Evolutionary conservation across 1,284 basidiomycete species (phyloP).

Genomic region (Schizophyllum amplum): DNA sequence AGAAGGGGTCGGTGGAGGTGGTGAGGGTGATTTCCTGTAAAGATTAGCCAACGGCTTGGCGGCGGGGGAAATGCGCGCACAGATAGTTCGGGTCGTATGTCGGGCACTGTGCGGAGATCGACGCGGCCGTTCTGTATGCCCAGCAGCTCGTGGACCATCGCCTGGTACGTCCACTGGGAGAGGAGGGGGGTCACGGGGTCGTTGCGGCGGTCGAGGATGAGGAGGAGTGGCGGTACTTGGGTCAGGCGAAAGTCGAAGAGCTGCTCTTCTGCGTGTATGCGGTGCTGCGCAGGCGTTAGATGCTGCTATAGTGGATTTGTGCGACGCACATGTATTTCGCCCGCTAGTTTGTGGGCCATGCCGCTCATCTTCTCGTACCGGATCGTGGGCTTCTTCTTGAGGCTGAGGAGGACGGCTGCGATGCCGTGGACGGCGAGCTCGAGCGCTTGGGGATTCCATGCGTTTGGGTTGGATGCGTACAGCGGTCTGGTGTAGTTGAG

Average conservation of each 20-base stretch:
- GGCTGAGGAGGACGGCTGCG: conserved; percentile 81
- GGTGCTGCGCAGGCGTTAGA: conserved; percentile 40
- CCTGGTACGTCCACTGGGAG: conserved; percentile 99
- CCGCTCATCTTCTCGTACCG: conserved; percentile 92
- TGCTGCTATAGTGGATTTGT: conserved; percentile 38
- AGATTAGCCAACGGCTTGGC: not conserved
- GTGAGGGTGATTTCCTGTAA: conserved; percentile 90
- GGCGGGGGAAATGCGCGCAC: conserved; percentile 33
- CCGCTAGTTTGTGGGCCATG: conserved; percentile 86
- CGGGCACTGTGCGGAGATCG: conserved; percentile 77
- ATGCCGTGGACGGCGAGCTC: conserved; percentile 78
- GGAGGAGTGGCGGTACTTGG: conserved; percentile 65
- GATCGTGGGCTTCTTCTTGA: conserved; percentile 94
- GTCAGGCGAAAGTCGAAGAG: conserved; percentile 75
- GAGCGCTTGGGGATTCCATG: conserved; percentile 71
- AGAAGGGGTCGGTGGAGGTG: conserved; percentile 90
- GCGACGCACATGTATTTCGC: no score
- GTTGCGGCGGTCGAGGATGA: conserved; percentile 87
- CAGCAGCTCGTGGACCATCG: conserved; percentile 97
- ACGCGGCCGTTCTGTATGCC: conserved; percentile 95
- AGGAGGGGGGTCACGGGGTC: conserved; percentile 98
- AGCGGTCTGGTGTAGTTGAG: conserved; percentile 70
- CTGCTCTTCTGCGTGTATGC: conserved; percentile 61
- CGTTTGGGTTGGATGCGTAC: conserved; percentile 58
- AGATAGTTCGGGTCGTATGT: conserved; percentile 79